A percentile compares a stretch with the other conserved stretches of the same genome.
Conservation (phyloP, 2,329 filamentous ascomycete species). For the Cercospora berteroae region DNA sequence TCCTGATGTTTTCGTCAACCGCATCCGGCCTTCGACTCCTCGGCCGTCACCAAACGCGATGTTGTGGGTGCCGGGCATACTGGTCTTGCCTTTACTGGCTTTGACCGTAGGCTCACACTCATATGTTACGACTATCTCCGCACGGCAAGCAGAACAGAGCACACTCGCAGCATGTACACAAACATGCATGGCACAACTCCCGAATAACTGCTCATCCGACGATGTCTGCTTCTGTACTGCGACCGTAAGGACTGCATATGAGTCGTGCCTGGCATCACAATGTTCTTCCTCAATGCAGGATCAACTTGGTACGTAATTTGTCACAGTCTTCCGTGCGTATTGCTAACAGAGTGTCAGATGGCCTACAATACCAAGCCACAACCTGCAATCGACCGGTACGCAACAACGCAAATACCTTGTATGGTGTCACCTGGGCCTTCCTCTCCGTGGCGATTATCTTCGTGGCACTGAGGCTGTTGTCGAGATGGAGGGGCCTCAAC, state of each 20-base stretch:
- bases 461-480: constrained; percentile 18
- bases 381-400: constrained; percentile 12
- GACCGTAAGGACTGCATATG: constrained; percentile 6
- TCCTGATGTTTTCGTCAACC: constrained; percentile 11
- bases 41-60: constrained; percentile 14
- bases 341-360: constrained; percentile 2
- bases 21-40: constrained; percentile 14
- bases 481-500: constrained; percentile 17
- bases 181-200: constrained; percentile 10
- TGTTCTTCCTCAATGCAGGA: constrained; percentile 13
- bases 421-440: constrained; percentile 22
- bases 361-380: constrained; percentile 14
- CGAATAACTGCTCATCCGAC: constrained; percentile 9
- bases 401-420: constrained; percentile 7
- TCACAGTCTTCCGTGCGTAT: not conserved
- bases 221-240: constrained; percentile 19
- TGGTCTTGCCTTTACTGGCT: constrained; percentile 19
- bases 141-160: constrained; percentile 12
- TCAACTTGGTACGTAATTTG: constrained; percentile 4
- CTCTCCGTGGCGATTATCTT: constrained; percentile 20
- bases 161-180: constrained; percentile 15
- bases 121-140: constrained; percentile 9
- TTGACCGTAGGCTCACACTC: constrained; percentile 17
- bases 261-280: constrained; percentile 12
- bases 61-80: constrained; percentile 18